phyloP scores from a whole-genome alignment of 495 filamentous ascomycete species.

The Annulohypoxylon nitens region DNA sequence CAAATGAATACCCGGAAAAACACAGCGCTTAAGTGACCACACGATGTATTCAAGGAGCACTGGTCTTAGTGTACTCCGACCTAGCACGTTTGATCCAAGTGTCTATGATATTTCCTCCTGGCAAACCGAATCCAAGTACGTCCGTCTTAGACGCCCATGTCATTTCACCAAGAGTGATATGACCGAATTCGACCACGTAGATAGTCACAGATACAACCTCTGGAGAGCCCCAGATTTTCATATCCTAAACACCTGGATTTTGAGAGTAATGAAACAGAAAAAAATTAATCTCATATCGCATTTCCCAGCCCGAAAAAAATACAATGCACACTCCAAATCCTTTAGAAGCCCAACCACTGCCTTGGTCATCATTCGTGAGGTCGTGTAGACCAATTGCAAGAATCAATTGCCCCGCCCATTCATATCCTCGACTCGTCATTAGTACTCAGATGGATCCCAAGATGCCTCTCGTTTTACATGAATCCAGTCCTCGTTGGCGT shows the following conservation, averaged over 20 bases:
- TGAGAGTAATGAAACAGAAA: not conserved
- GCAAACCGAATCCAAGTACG: not conserved
- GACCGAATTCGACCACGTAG: not conserved
- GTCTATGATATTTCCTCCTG: not conserved
- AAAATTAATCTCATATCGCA: not conserved
- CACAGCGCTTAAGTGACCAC: not conserved
- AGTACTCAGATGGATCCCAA: constrained; percentile 2
- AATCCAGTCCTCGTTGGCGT: constrained; percentile 47
- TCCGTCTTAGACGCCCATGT: not conserved
- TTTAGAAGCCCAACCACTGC: not conserved
- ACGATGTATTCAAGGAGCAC: constrained; percentile 2
- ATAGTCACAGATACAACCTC: constrained; percentile 7
- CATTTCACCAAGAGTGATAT: constrained; percentile 2
- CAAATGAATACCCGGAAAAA: not conserved
- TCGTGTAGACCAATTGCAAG: not conserved
- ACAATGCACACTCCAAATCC: constrained; percentile 7
- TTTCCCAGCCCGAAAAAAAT: not conserved
- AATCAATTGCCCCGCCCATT: not conserved
- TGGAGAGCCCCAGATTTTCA: constrained; percentile 7
- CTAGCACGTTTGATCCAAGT: not conserved
- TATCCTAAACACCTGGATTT: not conserved
- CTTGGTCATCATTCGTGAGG: constrained; percentile 4
- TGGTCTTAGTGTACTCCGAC: constrained; percentile 5
- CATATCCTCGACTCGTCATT: not conserved
- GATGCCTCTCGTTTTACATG: constrained; percentile 54